Evolutionary conservation across 2,329 filamentous ascomycete species (phyloP), one percentile per base, ranked within the genome.

Genomic region (Cladosporium velox): DNA sequence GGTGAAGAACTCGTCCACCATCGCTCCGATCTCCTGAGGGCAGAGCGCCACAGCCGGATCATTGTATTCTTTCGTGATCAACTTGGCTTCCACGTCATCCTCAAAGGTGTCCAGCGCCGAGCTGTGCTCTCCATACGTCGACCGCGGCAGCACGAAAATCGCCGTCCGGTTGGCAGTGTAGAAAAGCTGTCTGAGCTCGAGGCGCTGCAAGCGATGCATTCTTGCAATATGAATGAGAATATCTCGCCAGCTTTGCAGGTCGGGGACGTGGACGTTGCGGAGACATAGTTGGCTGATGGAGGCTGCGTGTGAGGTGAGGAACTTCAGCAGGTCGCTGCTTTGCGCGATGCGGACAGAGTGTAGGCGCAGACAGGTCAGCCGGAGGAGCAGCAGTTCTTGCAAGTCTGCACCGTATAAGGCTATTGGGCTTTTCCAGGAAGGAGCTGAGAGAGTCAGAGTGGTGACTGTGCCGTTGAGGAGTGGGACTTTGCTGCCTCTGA

Each of bases 1-100:
- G 24, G 35, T 47, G 51, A 57, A 55, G 61, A 64, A 64, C 5
- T 47, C 51, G 24, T 38, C 61, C 12, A 64, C 26, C 51, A 64
- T 12, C 5, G n/a, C 21, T 8, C 32, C 51, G 61, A 64, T 57
- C 10, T 49, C 38, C 34, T 15, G 32, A 5, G 35, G 35, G 24
- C 14, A 14, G 14, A n/a, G 28, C 34, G 57, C 57, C 35, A 59
- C 34, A 6, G 34, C 35, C 8, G 35, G 35, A 26, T 59, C 57
- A 2, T 55, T n/a, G 26, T 28, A 32, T 14, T 55, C 52, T 55
- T 55, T 34, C 30, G 7, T 14, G 8, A 55, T 21, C 52, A 34
- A 18, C 18, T 14, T 34, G 28, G 18, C 28, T 6, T 55, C 52
- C 18, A 34, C 52, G 11, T 34, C 18, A 12, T 47, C 41, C 41